Percentiles rank a stretch among this genome's conserved stretches.
phyloP scores from a whole-genome alignment of 441 rosid genomes.

The Hypseocharis bilobata region DNA sequence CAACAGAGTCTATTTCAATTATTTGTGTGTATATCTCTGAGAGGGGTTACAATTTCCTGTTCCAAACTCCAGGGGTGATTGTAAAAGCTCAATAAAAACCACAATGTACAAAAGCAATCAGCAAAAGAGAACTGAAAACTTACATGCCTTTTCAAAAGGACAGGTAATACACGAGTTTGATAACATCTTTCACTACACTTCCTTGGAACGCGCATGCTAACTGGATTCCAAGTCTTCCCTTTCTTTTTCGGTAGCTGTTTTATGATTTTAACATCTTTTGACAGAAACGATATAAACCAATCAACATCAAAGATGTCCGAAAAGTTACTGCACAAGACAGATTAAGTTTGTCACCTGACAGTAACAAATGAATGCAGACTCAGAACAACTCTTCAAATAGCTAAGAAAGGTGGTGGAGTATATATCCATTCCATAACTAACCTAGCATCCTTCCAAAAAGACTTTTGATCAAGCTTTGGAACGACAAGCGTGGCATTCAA shows the following conservation, averaged over 20 bases:
- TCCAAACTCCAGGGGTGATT: not conserved
- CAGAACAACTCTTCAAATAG: constrained; percentile 11
- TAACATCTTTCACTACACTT: constrained; percentile 58
- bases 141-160: constrained; percentile 51
- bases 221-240: constrained; percentile 33
- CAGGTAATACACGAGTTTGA: constrained; percentile 45
- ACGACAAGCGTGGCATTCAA: constrained; percentile 87
- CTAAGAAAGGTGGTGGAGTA: constrained; percentile 13
- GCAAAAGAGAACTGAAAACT: constrained; percentile 16
- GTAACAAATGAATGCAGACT: not conserved
- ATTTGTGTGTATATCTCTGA: too few species aligned
- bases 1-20: not conserved
- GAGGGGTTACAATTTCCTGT: not conserved
- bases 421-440: constrained; percentile 21
- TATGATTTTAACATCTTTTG: constrained; percentile 45
- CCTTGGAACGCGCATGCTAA: constrained; percentile 54
- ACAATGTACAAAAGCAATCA: too few species aligned
- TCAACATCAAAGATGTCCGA: constrained; percentile 50
- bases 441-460: constrained; percentile 97
- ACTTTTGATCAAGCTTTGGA: constrained; percentile 89
- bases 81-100: too few species aligned
- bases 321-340: constrained; percentile 42
- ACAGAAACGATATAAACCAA: constrained; percentile 50
- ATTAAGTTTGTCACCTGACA: constrained; percentile 5
- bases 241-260: constrained; percentile 40